These are phyloP conservation scores for Naganishia sp. DNA, from an alignment of 1,284 basidiomycete species.

Conservation along the genomic window DNA sequence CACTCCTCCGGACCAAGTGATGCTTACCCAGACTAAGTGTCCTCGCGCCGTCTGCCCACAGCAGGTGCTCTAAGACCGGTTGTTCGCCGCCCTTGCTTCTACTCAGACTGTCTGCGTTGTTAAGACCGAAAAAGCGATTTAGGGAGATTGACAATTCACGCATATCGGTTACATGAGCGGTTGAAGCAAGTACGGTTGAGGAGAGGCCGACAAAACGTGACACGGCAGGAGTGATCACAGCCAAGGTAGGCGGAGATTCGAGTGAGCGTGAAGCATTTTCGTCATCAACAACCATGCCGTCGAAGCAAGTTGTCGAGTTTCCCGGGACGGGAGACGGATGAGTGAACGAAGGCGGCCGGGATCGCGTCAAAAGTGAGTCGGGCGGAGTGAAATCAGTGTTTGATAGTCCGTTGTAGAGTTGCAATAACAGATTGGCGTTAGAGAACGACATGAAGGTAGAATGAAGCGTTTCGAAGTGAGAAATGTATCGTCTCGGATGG, in stretches of 20 bases:
- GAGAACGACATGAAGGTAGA: constrained; percentile 29
- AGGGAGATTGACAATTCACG: constrained; percentile 2
- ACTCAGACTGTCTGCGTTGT: constrained; percentile 48
- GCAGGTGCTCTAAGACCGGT: constrained; percentile 50
- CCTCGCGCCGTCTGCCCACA: constrained; percentile 47
- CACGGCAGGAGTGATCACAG: not conserved
- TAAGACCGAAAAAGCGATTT: not conserved
- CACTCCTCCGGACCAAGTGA: no score
- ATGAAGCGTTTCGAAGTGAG: not conserved
- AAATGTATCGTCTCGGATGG: no score
- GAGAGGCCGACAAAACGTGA: not conserved
- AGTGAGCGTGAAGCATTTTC: not conserved
- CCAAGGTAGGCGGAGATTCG: not conserved
- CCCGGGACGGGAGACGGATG: not conserved
- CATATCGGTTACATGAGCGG: not conserved
- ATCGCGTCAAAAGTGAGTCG: constrained; percentile 7
- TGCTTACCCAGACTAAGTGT: constrained; percentile 64
- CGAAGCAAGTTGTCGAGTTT: constrained; percentile 12
- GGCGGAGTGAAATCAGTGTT: constrained; percentile 40
- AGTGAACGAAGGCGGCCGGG: constrained; percentile 6
- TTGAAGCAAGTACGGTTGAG: not conserved
- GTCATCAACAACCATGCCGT: constrained; percentile 14
- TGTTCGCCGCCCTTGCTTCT: constrained; percentile 49
- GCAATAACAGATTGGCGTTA: constrained; percentile 38
- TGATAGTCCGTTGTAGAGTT: constrained; percentile 44